Conservation (phyloP, 2,329 filamentous ascomycete species). For the Rutstroemia sp. region DNA sequence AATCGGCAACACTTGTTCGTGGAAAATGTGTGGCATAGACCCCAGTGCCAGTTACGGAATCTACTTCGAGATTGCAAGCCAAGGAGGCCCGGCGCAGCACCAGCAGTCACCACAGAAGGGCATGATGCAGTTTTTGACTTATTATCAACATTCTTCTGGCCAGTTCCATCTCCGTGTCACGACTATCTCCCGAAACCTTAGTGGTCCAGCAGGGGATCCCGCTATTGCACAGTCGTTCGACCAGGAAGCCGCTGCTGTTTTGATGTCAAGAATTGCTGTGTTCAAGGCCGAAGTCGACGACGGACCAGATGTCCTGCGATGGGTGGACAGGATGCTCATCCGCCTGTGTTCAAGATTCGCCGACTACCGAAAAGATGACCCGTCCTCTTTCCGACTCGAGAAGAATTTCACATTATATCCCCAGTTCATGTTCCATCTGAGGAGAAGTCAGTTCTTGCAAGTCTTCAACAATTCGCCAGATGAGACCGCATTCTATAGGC, state of each 20-base stretch:
- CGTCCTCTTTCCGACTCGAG: conserved; percentile 90
- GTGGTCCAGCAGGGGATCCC: conserved; percentile 88
- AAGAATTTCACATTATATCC: conserved; percentile 99
- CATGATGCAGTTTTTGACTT: conserved; percentile 97
- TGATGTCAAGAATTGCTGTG: conserved; percentile 98
- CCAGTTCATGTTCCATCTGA: conserved; percentile 99
- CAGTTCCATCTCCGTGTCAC: conserved; percentile 95
- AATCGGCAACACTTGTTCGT: conserved; percentile 96
- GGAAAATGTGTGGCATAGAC: conserved; percentile 99
- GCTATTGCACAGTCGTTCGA: conserved; percentile 96
- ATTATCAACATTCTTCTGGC: conserved; percentile 95
- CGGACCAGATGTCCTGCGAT: conserved; percentile 93
- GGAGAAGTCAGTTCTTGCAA: conserved; percentile 93
- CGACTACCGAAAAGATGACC: conserved; percentile 96
- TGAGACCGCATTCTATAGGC: conserved; percentile 97
- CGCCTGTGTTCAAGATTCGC: conserved; percentile 92
- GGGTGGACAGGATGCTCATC: conserved; percentile 98
- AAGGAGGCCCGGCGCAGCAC: conserved; percentile 78
- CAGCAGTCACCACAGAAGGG: conserved; percentile 84
- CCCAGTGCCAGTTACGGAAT: conserved; percentile 89
- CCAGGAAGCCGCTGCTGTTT: conserved; percentile 91
- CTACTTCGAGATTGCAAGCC: conserved; percentile 95
- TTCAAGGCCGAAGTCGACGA: conserved; percentile 99
- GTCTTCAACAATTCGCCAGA: conserved; percentile 99
- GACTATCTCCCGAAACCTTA: conserved; percentile 84